Evolutionary conservation across 371 early-diverging fungal species (phyloP), one percentile per base, ranked within the genome.

Genomic region (Actinomortierella ambigua): DNA sequence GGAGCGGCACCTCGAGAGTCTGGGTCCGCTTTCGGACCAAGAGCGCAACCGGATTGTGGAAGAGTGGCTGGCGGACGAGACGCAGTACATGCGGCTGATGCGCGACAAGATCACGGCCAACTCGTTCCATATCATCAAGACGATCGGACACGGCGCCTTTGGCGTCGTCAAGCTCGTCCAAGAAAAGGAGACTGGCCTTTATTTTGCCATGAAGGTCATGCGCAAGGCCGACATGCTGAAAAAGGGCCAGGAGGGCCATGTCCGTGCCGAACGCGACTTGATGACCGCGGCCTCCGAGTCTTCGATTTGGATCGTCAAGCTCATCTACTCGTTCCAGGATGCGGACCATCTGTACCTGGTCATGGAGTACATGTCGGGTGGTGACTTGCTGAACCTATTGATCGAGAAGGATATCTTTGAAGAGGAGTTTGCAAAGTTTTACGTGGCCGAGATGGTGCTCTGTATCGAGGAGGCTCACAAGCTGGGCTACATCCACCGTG

Each of bases 131-230:
- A 84, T 93, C 28, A 66, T 93, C 17, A 90, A 89, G 57, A 82
- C 91, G 5, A 62, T 95, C 22, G 94, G 95, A 13, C 90, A 87
- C 69, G 95, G 93, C n/a, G 81, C 83, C 41, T 92, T 92, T 80
- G 93, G 93, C 23, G 93, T 92, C 56, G 93, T 95, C 44, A 81
- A 91, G 46, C 84, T 93, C 24, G 92, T 90, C 39, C 79, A 86
- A 39, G 89, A 95, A 62, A 87, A 83, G 53, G 88, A 91, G 65
- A 90, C 90, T 7, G 86, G 82, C 22, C 79, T 89, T 22, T 84
- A 91, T 23, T 93, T 93, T 66, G 95, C 95, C 0, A 87, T 96
- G 86, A 96, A 96, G 68, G 85, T 93, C 2, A 77, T 93, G 53
- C 88, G 82, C 48, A 93, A 96, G 67, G 81, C 84, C 43, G 84